Base-by-base conservation (phyloP, 345 rosid species). In the Jatropha curcas region DNA sequence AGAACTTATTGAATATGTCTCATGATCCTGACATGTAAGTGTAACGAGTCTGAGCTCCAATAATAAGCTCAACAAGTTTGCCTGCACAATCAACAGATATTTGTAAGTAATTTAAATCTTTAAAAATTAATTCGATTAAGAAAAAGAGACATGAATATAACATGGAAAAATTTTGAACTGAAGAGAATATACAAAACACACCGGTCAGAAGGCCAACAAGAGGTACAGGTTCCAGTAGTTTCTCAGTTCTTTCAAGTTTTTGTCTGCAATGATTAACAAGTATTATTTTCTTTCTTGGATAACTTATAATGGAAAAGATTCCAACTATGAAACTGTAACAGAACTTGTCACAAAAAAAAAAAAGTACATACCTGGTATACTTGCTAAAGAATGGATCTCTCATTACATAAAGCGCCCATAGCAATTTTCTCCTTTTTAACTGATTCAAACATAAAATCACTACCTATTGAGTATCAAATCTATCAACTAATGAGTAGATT, bases 311-410 rank as follows among this genome's bases (percentile, higher is more conserved):
- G 4, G 61, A 60, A 59, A 2, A 10, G 3, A 57, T 8, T 16
- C 33, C n/a, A 39, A 53, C 19, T 14, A 48, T 52, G 55, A 13
- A 66, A 79, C 45, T n/a, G 43, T 10, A 65, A 27, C 7, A 31
- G 60, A 52, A 34, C n/a, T 69, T 11, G 19, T n/a, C n/a, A n/a
- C 25, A 11, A 57, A 59, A 67, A 34, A 17, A 35, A 48, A 63
- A 35, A 52, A n/a, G n/a, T n/a, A n/a, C n/a, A 9, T 71, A 89
- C 99, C 90, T 91, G 55, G 94, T 93, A 74, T 91, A 90, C 74
- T 87, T 91, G 89, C 81, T 83, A 75, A 96, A 96, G 82, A 90
- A 96, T 71, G 97, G 98, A 82, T 96, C 99, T 81, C 97, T 88
- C 98, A 96, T 88, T 35, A 91, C 83, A 78, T 93, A 93, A 65